These are phyloP conservation scores for Emmonsiellopsis sp. DNA, from an alignment of 2,329 filamentous ascomycete genomes.

Conservation along the genomic window DNA sequence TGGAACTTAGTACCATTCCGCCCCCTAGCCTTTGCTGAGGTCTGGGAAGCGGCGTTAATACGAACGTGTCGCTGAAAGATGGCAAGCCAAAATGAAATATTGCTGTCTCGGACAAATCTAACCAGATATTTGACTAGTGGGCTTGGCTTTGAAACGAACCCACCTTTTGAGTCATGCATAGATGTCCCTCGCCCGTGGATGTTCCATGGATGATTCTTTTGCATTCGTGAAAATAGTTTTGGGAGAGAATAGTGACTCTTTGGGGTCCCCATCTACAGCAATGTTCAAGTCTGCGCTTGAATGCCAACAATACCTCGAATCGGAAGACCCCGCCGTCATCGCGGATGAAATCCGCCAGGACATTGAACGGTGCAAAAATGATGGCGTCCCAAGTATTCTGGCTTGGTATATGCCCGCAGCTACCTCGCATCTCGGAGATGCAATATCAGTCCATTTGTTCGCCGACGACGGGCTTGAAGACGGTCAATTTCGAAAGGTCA, in stretches of 20 bases:
- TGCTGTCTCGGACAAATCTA: too few relatives aligned
- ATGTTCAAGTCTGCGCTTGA: conserved; percentile 5
- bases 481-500: conserved; percentile 3
- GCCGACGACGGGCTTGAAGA: conserved; percentile 7
- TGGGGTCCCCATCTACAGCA: neutral
- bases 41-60: too few relatives aligned
- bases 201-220: too few relatives aligned
- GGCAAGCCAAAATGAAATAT: too few relatives aligned
- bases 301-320: conserved; percentile 6
- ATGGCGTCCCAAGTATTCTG: conserved; percentile 13
- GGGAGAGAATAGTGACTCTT: neutral
- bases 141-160: too few relatives aligned
- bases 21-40: too few relatives aligned
- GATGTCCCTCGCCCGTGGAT: neutral
- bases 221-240: neutral
- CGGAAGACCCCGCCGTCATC: conserved; percentile 11
- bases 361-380: conserved; percentile 20
- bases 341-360: conserved; percentile 13
- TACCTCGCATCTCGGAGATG: conserved; percentile 3
- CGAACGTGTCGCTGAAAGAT: too few relatives aligned
- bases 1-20: too few relatives aligned
- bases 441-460: conserved; percentile 9
- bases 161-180: neutral
- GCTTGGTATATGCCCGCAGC: conserved; percentile 12
- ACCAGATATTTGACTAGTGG: too few relatives aligned